Evolutionary conservation across 1,139 yeast genomes (phyloP), one percentile per base, ranked within the genome.

Genomic region (Taphrina wiesneri): DNA sequence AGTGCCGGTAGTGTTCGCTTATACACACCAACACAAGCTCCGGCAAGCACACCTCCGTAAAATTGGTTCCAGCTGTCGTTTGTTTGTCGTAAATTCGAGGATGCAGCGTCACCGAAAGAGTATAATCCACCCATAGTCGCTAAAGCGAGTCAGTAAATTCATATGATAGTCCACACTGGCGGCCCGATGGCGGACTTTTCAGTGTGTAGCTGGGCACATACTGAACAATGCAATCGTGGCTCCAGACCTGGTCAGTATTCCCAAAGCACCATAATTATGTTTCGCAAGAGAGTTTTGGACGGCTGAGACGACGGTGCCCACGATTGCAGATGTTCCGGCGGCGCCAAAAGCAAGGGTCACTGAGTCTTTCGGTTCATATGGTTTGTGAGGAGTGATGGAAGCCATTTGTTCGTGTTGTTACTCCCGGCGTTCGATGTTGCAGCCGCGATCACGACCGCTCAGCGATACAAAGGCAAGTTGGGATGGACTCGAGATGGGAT

Each of bases 31-130:
- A 79, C 70, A 32, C 81, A 68, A 6, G 79, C 79, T 62, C 85
- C 85, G 51, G 84, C 83, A 26, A 81, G 75, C 30, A 80, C 77
- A 52, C 85, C 85, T 45, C 86, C 85, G 60, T 76, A 73, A 68
- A 82, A 79, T 64, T 82, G 81, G 72, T 81, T 83, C 62, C 77
- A 71, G 2, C 83, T 80, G 62, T 81, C 81, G 67, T 79, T 79
- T 69, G 75, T 74, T 70, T 79, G 79, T 62, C 82, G 75, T 67
- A 82, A 71, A 71, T 82, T 82, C 62, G 82, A 76, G 13, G 79
- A 66, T 2, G 79, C 77, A 21, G 77, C 72, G 51, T 78, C 77
- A 15, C 75, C 75, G 66, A 80, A 77, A 57, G 77, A 74, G 73
- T 74, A 81, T 23, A 79, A 74, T n/a, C 80, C 76, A 30, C 81